Evolutionary conservation across 2,329 filamentous ascomycete genomes (phyloP).

Genomic region (Colletotrichum spaethianum): DNA sequence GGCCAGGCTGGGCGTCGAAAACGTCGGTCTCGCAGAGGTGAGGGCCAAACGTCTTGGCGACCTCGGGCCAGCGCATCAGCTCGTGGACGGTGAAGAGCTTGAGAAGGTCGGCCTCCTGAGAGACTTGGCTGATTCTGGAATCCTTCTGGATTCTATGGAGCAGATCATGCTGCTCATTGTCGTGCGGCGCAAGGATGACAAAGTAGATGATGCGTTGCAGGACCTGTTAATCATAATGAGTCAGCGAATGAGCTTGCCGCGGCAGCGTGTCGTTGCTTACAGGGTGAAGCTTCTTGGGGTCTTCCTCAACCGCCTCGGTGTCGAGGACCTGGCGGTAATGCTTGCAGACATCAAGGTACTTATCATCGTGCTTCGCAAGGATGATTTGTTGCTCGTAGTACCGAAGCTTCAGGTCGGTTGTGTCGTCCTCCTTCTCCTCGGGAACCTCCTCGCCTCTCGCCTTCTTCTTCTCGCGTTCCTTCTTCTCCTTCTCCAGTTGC

Average conservation of each 20-base stretch:
- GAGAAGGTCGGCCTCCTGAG: conserved; percentile 86
- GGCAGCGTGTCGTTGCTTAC: conserved; percentile 65
- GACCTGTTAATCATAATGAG: conserved; percentile 66
- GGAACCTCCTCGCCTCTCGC: conserved; percentile 84
- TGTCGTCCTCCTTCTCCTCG: conserved; percentile 85
- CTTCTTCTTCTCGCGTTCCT: conserved; percentile 89
- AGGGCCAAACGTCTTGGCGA: conserved; percentile 88
- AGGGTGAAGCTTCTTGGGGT: conserved; percentile 86
- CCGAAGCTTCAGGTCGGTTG: conserved; percentile 93
- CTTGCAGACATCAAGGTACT: conserved; percentile 98
- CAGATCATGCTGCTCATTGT: conserved; percentile 98
- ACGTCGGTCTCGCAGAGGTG: conserved; percentile 92
- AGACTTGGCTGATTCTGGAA: conserved; percentile 82
- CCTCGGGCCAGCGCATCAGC: conserved; percentile 98
- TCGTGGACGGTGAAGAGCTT: conserved; percentile 96
- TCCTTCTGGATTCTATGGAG: conserved; percentile 94
- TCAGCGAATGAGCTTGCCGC: not conserved
- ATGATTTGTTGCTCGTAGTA: conserved; percentile 99
- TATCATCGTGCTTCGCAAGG: conserved; percentile 95
- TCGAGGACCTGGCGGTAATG: conserved; percentile 97
- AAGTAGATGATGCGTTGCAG: conserved; percentile 98
- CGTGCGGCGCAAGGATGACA: conserved; percentile 94
- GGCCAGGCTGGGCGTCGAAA: conserved; percentile 78
- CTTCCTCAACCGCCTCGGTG: conserved; percentile 94
- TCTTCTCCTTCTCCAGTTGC: conserved; percentile 90